Conservation (phyloP, 164 flowering plant genomes). For the Nymphaea thermarum region DNA sequence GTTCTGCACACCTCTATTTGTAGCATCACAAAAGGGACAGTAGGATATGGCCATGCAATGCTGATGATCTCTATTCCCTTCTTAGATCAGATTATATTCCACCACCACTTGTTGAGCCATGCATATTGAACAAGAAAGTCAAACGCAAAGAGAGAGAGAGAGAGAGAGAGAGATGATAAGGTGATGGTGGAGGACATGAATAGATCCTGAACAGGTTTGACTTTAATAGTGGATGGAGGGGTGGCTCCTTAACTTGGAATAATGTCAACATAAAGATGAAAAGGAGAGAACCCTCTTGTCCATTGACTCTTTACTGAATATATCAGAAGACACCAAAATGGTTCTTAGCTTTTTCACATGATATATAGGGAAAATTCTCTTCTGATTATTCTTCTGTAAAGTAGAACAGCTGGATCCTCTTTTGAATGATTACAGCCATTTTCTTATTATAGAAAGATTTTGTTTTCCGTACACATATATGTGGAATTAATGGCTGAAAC, state of each 20-base stretch:
- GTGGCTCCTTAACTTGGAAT: neutral
- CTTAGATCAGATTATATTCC: neutral
- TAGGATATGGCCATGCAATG: neutral
- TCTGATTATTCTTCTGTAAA: neutral
- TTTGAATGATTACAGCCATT: neutral
- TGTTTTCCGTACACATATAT: neutral
- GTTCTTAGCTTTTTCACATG: neutral
- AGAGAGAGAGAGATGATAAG: neutral
- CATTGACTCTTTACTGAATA: neutral
- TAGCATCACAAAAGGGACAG: neutral
- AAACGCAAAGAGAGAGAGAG: neutral
- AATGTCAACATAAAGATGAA: neutral
- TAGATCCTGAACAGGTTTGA: neutral
- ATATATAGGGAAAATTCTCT: neutral
- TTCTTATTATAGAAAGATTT: neutral
- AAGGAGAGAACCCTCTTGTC: neutral
- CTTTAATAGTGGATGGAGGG: neutral
- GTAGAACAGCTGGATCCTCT: neutral
- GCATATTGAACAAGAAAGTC: neutral
- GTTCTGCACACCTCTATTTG: neutral
- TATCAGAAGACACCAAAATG: neutral
- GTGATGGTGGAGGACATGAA: conserved; percentile 1
- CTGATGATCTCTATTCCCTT: no score
- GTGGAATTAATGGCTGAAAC: no score
- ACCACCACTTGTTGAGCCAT: neutral